Base-by-base conservation (phyloP, 1,139 yeast genomes). In the Yueomyces sp. region DNA sequence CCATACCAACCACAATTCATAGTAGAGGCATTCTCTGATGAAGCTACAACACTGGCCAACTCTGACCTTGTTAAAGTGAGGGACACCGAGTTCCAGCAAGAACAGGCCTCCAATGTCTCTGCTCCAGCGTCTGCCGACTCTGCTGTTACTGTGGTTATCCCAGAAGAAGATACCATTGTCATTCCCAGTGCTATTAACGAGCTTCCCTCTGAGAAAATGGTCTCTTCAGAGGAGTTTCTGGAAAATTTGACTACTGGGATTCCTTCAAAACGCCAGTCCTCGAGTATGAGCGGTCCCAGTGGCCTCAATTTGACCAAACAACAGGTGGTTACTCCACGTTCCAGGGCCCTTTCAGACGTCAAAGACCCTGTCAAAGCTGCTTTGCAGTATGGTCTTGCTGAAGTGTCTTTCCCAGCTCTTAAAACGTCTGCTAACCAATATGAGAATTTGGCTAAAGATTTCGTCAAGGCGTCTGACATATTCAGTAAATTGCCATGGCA, bases 401-500 rank as follows among this genome's bases (percentile, higher is more conserved):
- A 33, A 19, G 5, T 6, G 4, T 33, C 35, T 33, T 33, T 33
- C n/a, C 35, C 35, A 33, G 8, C 35, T n/a, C 5, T 33, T 4
- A 33, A n/a, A 6, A 9, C 19, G n/a, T 33, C 35, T 9, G n/a
- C 19, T 33, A n/a, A 11, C 5, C 5, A 4, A 9, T 11, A 6
- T 3, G 19, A 33, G 6, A 9, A 33, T 33, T 9, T 11, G n/a
- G 19, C 19, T n/a, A n/a, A 9, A 33, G 19, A n/a, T 6, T 4
- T 11, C n/a, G 5, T 33, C n/a, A 33, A 33, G 19, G 5, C 35
- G 8, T 9, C 35, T 33, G 74, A 75, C 48, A 66, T 82, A 30
- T 85, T 86, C 60, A 79, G 79, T 36, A 70, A 72, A 7, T 80
- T 89, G 4, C 81, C 85, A 3, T 87, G 95, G 91, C 69, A 72